Percentiles rank a stretch among this genome's conserved stretches.
Conservation (phyloP, 2,329 filamentous ascomycete species). For the Colletotrichum sp. region DNA sequence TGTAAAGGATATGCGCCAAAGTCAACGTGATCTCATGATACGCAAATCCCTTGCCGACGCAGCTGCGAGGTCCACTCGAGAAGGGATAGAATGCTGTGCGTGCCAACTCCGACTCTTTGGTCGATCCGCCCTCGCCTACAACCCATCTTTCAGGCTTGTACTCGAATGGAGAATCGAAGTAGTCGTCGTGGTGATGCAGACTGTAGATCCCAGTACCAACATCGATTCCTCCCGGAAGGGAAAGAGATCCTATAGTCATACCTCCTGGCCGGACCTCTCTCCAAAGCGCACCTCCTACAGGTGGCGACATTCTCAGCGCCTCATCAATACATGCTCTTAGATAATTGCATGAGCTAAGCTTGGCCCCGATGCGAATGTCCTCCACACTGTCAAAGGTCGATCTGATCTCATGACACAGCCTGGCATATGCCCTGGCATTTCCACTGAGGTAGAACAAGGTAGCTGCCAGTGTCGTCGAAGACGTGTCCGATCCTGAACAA, state of each 20-base stretch:
- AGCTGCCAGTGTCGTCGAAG: conserved; percentile 39
- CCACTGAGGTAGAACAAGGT: conserved; percentile 43
- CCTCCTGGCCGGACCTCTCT: conserved; percentile 17
- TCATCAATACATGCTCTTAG: conserved; percentile 45
- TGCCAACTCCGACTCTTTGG: conserved; percentile 58
- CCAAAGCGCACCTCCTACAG: conserved; percentile 10
- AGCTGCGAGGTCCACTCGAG: conserved; percentile 3
- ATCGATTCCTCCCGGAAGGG: conserved; percentile 19
- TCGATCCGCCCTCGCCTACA: conserved; percentile 40
- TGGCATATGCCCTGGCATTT: conserved; percentile 33
- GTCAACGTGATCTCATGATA: conserved; percentile 5
- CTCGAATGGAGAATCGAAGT: not conserved
- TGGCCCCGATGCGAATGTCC: conserved; percentile 36
- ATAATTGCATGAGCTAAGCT: conserved; percentile 38
- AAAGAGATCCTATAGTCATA: conserved; percentile 18
- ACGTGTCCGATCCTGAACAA: conserved; percentile 41
- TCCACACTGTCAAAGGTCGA: conserved; percentile 35
- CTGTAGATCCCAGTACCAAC: conserved; percentile 24
- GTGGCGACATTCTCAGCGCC: conserved; percentile 25
- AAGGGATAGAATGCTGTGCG: conserved; percentile 41
- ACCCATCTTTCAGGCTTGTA: conserved; percentile 9
- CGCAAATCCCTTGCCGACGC: not conserved
- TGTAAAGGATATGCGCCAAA: conserved; percentile 1
- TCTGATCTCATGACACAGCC: conserved; percentile 36
- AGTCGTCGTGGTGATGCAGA: conserved; percentile 19